Conservation (phyloP, 345 rosid genomes). For the Trapa incisa region DNA sequence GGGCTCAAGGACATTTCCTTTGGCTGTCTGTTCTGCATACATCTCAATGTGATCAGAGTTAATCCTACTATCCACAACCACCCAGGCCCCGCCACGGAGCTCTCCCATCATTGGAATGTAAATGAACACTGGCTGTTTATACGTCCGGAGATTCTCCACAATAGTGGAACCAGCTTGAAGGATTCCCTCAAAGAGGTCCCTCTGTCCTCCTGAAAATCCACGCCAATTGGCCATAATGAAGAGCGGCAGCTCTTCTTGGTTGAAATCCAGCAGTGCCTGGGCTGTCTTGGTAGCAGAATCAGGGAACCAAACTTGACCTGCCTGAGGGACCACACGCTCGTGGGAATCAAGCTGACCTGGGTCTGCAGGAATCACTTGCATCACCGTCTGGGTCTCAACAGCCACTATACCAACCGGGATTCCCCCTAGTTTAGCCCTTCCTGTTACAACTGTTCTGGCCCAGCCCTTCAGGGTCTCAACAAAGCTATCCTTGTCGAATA, state of each 20-base stretch:
- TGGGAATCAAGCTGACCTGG: conserved; percentile 99
- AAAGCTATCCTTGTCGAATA: conserved; percentile 90
- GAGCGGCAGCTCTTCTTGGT: conserved; percentile 86
- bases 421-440: conserved; percentile 98
- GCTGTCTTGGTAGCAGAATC: conserved; percentile 98
- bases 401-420: conserved; percentile 97
- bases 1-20: conserved; percentile 97
- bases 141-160: conserved; percentile 92
- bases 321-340: conserved; percentile 96
- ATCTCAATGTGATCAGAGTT: conserved; percentile 91
- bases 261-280: conserved; percentile 92
- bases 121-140: conserved; percentile 92
- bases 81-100: conserved; percentile 99
- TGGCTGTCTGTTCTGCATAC: conserved; percentile 92
- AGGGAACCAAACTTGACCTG: conserved; percentile 99
- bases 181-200: conserved; percentile 98
- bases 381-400: conserved; percentile 95
- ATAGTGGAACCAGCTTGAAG: conserved; percentile 99
- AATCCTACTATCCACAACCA: conserved; percentile 87
- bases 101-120: conserved; percentile 98
- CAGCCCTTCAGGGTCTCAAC: conserved; percentile 92
- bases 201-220: conserved; percentile 98
- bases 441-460: conserved; percentile 99
- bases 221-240: conserved; percentile 98
- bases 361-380: conserved; percentile 98